Evolutionary conservation across 2,329 filamentous ascomycete species (phyloP), one percentile per base, ranked within the genome.

Genomic region (Colletotrichum chrysophilum): DNA sequence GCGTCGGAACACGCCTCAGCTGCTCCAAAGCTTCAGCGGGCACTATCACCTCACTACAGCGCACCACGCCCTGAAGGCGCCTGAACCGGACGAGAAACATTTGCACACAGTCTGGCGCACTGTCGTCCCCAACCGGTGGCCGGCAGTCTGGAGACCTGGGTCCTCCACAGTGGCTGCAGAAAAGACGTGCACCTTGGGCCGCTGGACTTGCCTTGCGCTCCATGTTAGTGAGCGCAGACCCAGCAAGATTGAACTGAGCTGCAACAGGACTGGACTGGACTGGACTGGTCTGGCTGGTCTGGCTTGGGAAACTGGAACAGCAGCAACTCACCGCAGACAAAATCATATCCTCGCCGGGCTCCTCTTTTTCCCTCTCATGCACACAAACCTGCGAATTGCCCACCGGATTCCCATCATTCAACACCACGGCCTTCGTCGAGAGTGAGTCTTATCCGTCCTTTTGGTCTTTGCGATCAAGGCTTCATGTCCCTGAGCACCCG

Each of bases 321-420:
- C n/a, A 48, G 43, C 58, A 61, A 71, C 77, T 77, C 58, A 77
- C 79, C 80, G 81, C 79, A 81, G 83, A 84, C 84, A 85, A 86
- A 85, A 85, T 85, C 83, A 80, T 82, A 81, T 83, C 84, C 80
- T 85, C 81, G 78, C 80, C 81, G 80, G 79, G 81, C 83, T 86
- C 85, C 85, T 86, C 85, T 86, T 86, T 86, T 86, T 85, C 77
- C 77, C 73, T 76, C 83, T 82, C 83, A 83, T 85, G 70, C 84
- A 85, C 85, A 84, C 83, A 82, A 76, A 80, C 82, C 83, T 82
- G 80, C 80, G 82, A 80, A 80, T 80, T 81, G 80, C 76, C 78
- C 80, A 80, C 78, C 81, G 83, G 80, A 80, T 81, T 82, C 80
- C 81, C 82, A 80, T 79, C 83, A 79, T 78, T 66, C 81, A 82